Evolutionary conservation across 1,139 yeast genomes (phyloP).

Genomic region (Yamadazyma taylorii): DNA sequence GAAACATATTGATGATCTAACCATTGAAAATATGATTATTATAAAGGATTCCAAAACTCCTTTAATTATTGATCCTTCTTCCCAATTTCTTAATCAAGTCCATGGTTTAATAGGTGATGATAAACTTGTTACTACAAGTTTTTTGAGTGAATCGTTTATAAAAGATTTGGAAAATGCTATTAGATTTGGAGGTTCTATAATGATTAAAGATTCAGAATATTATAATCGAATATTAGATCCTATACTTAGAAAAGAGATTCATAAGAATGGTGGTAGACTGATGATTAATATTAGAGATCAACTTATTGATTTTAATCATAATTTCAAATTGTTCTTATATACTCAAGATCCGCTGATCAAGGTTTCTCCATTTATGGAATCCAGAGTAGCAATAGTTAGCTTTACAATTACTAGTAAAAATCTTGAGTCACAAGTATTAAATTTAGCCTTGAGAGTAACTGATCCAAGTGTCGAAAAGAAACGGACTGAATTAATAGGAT

Average conservation of each 20-base stretch:
- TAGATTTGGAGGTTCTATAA: slow-evolving; percentile 75
- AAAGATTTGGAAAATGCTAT: slow-evolving; percentile 77
- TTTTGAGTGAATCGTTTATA: slow-evolving; percentile 65
- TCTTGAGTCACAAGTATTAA: slow-evolving; percentile 62
- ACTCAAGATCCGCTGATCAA: slow-evolving; percentile 56
- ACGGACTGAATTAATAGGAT: slow-evolving; percentile 49
- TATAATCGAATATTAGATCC: slow-evolving; percentile 73
- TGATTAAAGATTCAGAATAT: slow-evolving; percentile 77
- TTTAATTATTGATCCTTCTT: slow-evolving; percentile 73
- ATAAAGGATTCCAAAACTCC: slow-evolving; percentile 46
- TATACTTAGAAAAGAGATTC: slow-evolving; percentile 60
- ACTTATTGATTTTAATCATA: slow-evolving; percentile 65
- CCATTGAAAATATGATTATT: slow-evolving; percentile 63
- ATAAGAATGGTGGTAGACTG: slow-evolving; percentile 68
- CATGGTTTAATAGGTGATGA: slow-evolving; percentile 27
- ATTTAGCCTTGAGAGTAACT: slow-evolving; percentile 52
- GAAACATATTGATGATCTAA: slow-evolving; percentile 55
- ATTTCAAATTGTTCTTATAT: slow-evolving; percentile 60
- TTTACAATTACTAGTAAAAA: slow-evolving; percentile 71
- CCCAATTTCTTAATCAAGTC: slow-evolving; percentile 45
- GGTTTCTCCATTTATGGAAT: slow-evolving; percentile 55
- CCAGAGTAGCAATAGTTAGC: slow-evolving; percentile 66
- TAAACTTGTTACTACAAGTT: slow-evolving; percentile 61
- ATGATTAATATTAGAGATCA: slow-evolving; percentile 61
- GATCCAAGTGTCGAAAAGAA: slow-evolving; percentile 69